phyloP scores from a whole-genome alignment of 306 rosid species.

The Hylodesmum podocarpum region DNA sequence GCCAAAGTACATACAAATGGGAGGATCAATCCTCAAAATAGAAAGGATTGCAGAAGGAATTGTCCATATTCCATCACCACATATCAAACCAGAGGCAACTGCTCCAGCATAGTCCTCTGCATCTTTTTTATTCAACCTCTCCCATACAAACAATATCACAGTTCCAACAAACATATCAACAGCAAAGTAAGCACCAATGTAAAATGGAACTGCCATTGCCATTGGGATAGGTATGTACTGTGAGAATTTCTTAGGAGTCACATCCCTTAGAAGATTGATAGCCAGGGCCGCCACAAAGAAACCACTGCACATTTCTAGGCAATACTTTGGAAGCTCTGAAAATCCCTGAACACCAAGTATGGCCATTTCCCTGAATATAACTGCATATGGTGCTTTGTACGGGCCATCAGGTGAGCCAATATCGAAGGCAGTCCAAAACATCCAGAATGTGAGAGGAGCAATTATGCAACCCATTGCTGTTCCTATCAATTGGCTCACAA shows the following conservation, averaged over 20 bases:
- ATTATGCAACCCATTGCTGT: constrained; percentile 94
- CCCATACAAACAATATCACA: constrained; percentile 79
- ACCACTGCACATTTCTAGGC: constrained; percentile 69
- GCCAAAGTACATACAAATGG: constrained; percentile 93
- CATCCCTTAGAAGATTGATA: constrained; percentile 71
- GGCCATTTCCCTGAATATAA: constrained; percentile 92
- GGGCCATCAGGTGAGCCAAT: constrained; percentile 90
- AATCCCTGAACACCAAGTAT: constrained; percentile 84
- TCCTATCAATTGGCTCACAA: constrained; percentile 80
- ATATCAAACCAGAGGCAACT: constrained; percentile 93
- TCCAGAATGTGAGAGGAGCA: constrained; percentile 97
- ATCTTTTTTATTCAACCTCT: constrained; percentile 63
- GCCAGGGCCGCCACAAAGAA: constrained; percentile 75
- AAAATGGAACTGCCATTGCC: constrained; percentile 97
- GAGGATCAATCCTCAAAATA: constrained; percentile 78
- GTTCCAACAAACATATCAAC: constrained; percentile 90
- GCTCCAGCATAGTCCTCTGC: constrained; percentile 91
- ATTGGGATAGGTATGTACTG: constrained; percentile 86
- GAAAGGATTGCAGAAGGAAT: constrained; percentile 91
- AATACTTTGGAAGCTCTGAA: constrained; percentile 88
- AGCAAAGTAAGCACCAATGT: constrained; percentile 93
- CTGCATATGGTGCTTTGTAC: constrained; percentile 88
- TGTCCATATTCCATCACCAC: constrained; percentile 98
- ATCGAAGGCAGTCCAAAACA: constrained; percentile 95
- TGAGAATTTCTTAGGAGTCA: constrained; percentile 61